Base-by-base conservation (phyloP, 2,329 filamentous ascomycete genomes). In the Dactylellina haptotyla region DNA sequence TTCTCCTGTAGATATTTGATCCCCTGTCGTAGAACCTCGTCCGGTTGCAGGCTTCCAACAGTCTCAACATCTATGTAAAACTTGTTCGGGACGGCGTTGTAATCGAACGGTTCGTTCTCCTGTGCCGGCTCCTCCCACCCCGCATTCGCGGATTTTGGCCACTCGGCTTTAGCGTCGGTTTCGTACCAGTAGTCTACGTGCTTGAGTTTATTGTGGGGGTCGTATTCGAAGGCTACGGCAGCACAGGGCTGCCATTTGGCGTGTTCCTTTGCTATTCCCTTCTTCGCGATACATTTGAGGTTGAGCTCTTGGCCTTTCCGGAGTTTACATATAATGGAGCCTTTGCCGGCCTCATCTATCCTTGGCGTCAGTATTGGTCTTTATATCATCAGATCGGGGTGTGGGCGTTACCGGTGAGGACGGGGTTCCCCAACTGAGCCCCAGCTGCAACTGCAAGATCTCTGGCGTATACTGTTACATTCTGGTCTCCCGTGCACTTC, bases 201-300 rank as follows among this genome's bases (percentile, higher is more conserved):
- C 76, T 89, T 87, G 76, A 99, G 84, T 83, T 96, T 97, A 83
- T 99, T 99, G 81, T 96, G 91, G 73, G 95, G 95, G 80, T 99
- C 95, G 81, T 99, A 99, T 82, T 99, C 95, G 80, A 99, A 99
- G 23, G 92, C 93, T 41, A 99, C 89, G 2, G 95, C 95, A 41
- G 93, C 87, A 34, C 91, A 94, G 1, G 95, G 93, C 79, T 92
- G 91, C 95, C 95, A 99, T 82, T 99, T 99, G 8, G 95, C 92
- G 82, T 99, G 95, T 81, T 99, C 95, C 84, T 99, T 99, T 37
- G 94, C 93, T 76, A 98, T 98, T 0, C 95, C 95, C 85, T 98
- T 98, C 85, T 97, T 97, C 56, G 94, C 95, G 76, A 97, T 90
- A 80, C 94, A 98, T 75, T 87, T 91, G 79, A 99, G 87, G 80